These are phyloP conservation scores for Bromus sterilis DNA, from an alignment of 176 grass and related monocot genomes.

Conservation along the genomic window DNA sequence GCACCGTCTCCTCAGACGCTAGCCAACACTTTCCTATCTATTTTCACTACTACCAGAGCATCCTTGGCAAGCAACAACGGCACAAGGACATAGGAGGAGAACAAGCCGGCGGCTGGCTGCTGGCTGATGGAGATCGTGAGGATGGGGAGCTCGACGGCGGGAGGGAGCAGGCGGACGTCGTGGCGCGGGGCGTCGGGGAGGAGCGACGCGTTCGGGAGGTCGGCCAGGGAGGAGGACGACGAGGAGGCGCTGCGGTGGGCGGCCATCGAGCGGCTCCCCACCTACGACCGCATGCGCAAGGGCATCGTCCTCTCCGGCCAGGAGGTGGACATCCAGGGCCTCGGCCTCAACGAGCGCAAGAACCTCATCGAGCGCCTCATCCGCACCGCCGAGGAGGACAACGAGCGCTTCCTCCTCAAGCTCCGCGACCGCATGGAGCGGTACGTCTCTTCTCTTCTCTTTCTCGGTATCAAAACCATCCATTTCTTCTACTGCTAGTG, in stretches of 20 bases:
- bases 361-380: constrained; percentile 71
- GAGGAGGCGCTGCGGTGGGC: constrained; percentile 94
- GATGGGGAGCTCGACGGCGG: constrained; percentile 28
- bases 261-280: constrained; percentile 89
- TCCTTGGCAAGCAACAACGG: too few species aligned
- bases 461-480: too few species aligned
- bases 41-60: too few species aligned
- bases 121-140: constrained; percentile 32
- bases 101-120: too few species aligned
- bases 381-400: constrained; percentile 90
- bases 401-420: constrained; percentile 89
- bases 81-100: too few species aligned
- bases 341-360: constrained; percentile 61
- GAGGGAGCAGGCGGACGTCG: constrained; percentile 42
- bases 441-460: constrained; percentile 30
- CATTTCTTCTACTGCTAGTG: too few species aligned
- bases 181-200: constrained; percentile 39
- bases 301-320: constrained; percentile 38
- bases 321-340: constrained; percentile 66
- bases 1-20: too few species aligned
- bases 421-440: constrained; percentile 77
- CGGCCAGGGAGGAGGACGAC: constrained; percentile 70
- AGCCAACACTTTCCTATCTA: too few species aligned
- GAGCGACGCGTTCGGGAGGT: constrained; percentile 56
- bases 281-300: constrained; percentile 84